Conservation (phyloP, 1,284 basidiomycete species). For the Ustilago hordei region DNA sequence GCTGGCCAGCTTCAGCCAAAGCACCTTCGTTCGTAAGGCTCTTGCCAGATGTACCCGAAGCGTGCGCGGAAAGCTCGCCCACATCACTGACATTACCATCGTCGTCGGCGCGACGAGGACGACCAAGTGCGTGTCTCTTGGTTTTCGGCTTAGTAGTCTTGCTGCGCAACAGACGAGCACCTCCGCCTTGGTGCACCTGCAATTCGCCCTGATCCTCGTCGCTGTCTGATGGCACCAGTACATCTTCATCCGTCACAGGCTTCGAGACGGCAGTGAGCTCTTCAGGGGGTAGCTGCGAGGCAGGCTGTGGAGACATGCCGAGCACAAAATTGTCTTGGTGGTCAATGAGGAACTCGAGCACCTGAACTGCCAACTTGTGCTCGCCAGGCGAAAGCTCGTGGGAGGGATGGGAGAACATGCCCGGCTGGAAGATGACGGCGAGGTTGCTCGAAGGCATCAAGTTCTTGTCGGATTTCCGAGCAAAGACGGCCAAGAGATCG, state of each 20-base stretch:
- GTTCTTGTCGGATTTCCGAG: slow-evolving; percentile 88
- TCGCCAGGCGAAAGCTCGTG: slow-evolving; percentile 75
- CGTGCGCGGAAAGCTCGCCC: slow-evolving; percentile 28
- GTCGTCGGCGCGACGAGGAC: slow-evolving; percentile 19
- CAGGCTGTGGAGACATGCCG: slow-evolving; percentile 60
- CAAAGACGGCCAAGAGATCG: slow-evolving; percentile 93
- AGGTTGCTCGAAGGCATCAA: slow-evolving; percentile 88
- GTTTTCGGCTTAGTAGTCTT: slow-evolving; percentile 46
- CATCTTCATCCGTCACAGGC: slow-evolving; percentile 34
- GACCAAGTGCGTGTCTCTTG: slow-evolving; percentile 24
- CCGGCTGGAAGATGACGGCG: slow-evolving; percentile 69
- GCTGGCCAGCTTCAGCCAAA: not conserved
- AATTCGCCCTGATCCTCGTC: slow-evolving; percentile 67
- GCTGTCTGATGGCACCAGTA: slow-evolving; percentile 64
- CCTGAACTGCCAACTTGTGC: slow-evolving; percentile 86
- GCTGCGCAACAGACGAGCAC: slow-evolving; percentile 56
- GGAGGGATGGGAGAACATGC: slow-evolving; percentile 81
- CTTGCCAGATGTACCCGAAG: slow-evolving; percentile 25
- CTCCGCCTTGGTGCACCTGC: slow-evolving; percentile 66
- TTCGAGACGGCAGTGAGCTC: slow-evolving; percentile 63
- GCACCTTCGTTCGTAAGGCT: slow-evolving; percentile 15
- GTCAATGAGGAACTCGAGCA: slow-evolving; percentile 92
- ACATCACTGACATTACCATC: slow-evolving; percentile 27
- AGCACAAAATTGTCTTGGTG: slow-evolving; percentile 68
- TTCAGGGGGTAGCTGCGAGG: slow-evolving; percentile 50